Evolutionary conservation across 2,329 filamentous ascomycete species (phyloP), one percentile per base, ranked within the genome.

Genomic region (Bimuria novae-zelandiae): DNA sequence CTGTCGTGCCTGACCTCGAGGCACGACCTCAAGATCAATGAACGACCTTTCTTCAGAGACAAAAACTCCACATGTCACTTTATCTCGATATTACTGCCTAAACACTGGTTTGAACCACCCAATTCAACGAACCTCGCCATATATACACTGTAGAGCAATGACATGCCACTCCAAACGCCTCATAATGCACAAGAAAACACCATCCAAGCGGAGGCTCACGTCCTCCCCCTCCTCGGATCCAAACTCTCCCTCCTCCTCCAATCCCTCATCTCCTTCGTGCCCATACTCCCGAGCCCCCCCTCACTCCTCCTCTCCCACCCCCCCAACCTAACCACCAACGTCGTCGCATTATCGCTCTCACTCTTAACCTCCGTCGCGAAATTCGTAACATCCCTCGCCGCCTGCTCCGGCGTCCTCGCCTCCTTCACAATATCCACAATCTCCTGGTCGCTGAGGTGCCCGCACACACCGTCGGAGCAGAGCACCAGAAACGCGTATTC

Each of bases 381-480:
- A 51, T 85, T 84, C 23, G 96, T 90, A 7, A 99, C 84, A 56
- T 88, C 85, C 53, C 82, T 82, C 1, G 91, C 86, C 3, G 87
- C 94, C 70, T 96, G 85, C 62, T 96, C 93, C 0, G 94, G 94
- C 0, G 93, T 97, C 68, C 82, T 87, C 4, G 92, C 90, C 75
- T 99, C 94, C 74, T 97, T 97, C 65, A 97, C 82, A 27, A 97
- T 86, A 70, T 99, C 94, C 25, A 97, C 92, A 56, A 97, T 91
- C 76, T 99, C 94, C 76, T 97, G 93, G 69, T 99, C 94, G 50
- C 83, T 85, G 19, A 97, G 79, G 14, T 89, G 89, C 6, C 90
- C 93, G 17, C 88, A 93, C 8, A 99, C 86, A 22, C 94, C 94
- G 72, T 99, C 94, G 2, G 86, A 89, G 72, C 96, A 85, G 41